Evolutionary conservation across 495 filamentous ascomycete genomes (phyloP), one percentile per base, ranked within the genome.

Genomic region (Rhizodiscina lignyota): DNA sequence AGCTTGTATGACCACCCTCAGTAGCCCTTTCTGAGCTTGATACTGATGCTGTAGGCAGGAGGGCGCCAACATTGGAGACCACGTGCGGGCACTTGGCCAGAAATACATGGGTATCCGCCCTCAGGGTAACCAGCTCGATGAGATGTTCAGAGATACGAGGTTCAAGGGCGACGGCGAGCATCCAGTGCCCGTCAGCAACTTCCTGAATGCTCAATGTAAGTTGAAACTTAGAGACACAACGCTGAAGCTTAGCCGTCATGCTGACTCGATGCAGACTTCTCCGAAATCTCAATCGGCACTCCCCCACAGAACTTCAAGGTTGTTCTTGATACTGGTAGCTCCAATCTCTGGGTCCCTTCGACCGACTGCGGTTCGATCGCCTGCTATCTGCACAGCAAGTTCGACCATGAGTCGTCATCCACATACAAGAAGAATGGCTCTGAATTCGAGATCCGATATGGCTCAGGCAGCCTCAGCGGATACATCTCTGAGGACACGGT

Each of bases 341-440:
- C 91, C 44, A 99, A 99, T 64, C 69, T 99, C 36, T 99, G 91
- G 91, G 91, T 99, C 35, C 91, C 91, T 3, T 94, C 85, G 2
- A 63, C 67, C 11, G 66, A 83, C 45, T 99, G 91, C 58, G 79
- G 74, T 49, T 94, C 87, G 35, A 99, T 99, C 48, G 91, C 91
- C 41, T 99, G 91, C 70, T 99, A 85, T 58, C 77, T 99, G 38
- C 91, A 99, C 67, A 70, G 55, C 55, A 99, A 87, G 67, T 99
- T 93, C 60, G 89, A 96, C 58, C 84, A 82, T 34, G 83, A 79
- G 19, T 58, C 74, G 1, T 99, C 91, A 27, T 84, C 74, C 20
- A 80, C 84, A n/a, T 93, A 83, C 71, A 77, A 89, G 70, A 66
- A 75, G 64, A 99, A 99, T 44, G 91, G 91, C 37, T 74, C 79